phyloP scores from a whole-genome alignment of 805 yeast genomes.

The Yamadazyma olivae region DNA sequence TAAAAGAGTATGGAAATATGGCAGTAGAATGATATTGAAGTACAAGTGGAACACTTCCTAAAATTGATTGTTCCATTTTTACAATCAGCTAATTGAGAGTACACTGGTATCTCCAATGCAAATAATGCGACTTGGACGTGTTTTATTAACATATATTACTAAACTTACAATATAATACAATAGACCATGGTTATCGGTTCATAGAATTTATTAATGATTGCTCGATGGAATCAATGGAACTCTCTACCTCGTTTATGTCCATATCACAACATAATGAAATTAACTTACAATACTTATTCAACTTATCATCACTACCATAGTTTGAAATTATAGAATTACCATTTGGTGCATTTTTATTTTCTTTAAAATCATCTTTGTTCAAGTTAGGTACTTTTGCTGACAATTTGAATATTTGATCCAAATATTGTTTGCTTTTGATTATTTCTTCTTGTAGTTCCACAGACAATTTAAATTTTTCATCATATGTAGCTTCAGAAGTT shows the following conservation, averaged over 20 bases:
- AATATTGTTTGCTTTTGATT: conserved; percentile 8
- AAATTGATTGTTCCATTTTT: too few relatives aligned
- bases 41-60: too few relatives aligned
- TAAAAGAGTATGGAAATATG: too few relatives aligned
- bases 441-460: conserved; percentile 26
- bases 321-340: conserved; percentile 17
- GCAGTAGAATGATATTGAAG: too few relatives aligned
- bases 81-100: too few relatives aligned
- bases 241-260: conserved; percentile 37
- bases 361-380: conserved; percentile 13
- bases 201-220: conserved; percentile 29
- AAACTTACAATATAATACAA: neutral
- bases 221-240: conserved; percentile 41
- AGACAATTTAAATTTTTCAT: conserved; percentile 18
- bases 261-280: conserved; percentile 43
- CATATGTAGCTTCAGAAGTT: neutral
- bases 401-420: conserved; percentile 5
- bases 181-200: too few relatives aligned
- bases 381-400: conserved; percentile 11
- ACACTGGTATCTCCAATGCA: too few relatives aligned
- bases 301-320: conserved; percentile 28
- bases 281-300: conserved; percentile 38
- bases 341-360: conserved; percentile 3
- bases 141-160: too few relatives aligned
- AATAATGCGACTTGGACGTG: too few relatives aligned